A percentile compares a stretch with the other conserved stretches of the same genome.
Conservation (phyloP, 164 flowering plant genomes). For the Kalanchoe fedtschenkoi region DNA sequence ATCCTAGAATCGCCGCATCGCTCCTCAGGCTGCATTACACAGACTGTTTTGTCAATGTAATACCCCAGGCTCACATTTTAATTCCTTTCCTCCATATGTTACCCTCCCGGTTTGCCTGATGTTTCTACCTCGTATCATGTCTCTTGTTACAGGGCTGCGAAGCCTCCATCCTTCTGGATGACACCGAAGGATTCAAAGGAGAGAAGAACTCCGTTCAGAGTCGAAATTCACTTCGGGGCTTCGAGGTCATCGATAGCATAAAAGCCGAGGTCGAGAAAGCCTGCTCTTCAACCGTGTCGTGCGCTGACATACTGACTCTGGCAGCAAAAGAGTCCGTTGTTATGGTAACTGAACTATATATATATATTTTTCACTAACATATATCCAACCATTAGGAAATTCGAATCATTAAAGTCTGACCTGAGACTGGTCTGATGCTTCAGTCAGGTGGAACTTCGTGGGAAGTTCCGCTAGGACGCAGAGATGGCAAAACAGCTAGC, state of each 20-base stretch:
- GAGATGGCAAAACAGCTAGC: conserved; percentile 46
- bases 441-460: conserved; percentile 34
- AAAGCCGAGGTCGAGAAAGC: conserved; percentile 40
- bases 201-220: conserved; percentile 41
- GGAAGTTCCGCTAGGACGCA: conserved; percentile 41
- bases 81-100: neutral
- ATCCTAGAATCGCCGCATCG: conserved; percentile 70
- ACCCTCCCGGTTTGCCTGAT: neutral
- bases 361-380: too few species aligned
- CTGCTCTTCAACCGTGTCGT: conserved; percentile 45
- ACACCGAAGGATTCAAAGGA: conserved; percentile 22
- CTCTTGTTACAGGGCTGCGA: conserved; percentile 39
- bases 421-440: neutral
- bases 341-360: conserved; percentile 26
- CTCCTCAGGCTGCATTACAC: conserved; percentile 65
- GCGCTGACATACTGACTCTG: conserved; percentile 43
- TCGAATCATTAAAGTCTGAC: too few species aligned
- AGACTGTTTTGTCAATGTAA: conserved; percentile 71
- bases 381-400: too few species aligned
- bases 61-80: too few species aligned
- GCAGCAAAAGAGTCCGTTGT: conserved; percentile 36
- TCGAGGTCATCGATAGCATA: conserved; percentile 42
- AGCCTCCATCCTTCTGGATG: conserved; percentile 42
- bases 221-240: conserved; percentile 40
- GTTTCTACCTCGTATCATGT: neutral